phyloP scores from a whole-genome alignment of 202 grass and related monocot species.

The Zoysia matrella region DNA sequence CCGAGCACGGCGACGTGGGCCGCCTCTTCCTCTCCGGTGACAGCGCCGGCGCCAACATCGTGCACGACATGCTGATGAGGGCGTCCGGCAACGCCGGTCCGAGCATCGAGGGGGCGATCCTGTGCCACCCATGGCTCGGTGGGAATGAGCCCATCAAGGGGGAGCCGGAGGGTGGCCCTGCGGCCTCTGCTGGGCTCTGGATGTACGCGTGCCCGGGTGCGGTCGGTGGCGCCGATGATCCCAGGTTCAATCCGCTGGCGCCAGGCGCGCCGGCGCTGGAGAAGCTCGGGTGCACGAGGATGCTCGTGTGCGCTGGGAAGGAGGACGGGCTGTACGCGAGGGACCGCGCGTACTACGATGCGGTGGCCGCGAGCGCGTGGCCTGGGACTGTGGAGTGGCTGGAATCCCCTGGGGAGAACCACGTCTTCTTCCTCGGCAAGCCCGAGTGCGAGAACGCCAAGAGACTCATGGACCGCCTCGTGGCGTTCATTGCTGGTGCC shows the following conservation, averaged over 20 bases:
- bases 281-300: conserved; percentile 42
- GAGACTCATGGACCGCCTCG: conserved; percentile 55
- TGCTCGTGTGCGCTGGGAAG: conserved; percentile 50
- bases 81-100: conserved; percentile 10
- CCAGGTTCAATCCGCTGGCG: conserved; percentile 42
- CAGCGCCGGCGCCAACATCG: conserved; percentile 66
- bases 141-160: conserved; percentile 28
- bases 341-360: conserved; percentile 8
- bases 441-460: conserved; percentile 59
- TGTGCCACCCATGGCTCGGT: conserved; percentile 61
- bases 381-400: conserved; percentile 43
- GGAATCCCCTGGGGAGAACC: conserved; percentile 55
- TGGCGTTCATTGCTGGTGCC: conserved; percentile 50
- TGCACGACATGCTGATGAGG: conserved; percentile 45
- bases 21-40: conserved; percentile 67
- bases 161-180: neutral
- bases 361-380: neutral
- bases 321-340: conserved; percentile 22
- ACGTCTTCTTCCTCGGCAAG: conserved; percentile 53
- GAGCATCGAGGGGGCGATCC: conserved; percentile 39
- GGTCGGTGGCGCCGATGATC: conserved; percentile 47
- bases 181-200: neutral
- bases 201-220: conserved; percentile 12
- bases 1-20: conserved; percentile 41
- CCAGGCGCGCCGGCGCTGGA: neutral